Evolutionary conservation across 352 stramenopile species (phyloP), one percentile per base, ranked within the genome.

Genomic region (Pythium pyrilobum): DNA sequence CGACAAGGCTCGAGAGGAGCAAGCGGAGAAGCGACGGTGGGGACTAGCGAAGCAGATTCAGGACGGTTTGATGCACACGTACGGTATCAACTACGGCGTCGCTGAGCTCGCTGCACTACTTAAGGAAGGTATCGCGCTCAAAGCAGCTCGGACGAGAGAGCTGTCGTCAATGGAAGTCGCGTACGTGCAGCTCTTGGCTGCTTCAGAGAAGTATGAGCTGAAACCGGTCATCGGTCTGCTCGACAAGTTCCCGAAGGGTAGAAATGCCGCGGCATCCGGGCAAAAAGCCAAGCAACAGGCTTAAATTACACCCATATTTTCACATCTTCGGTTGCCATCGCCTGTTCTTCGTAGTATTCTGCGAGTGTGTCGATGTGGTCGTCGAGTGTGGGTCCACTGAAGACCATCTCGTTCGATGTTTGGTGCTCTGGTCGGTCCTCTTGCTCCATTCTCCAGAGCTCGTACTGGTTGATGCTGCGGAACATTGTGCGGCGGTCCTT

Each of bases 121-220:
- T 38, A 85, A 84, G 33, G 69, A 77, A n/a, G 77, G 75, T 0
- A 62, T 85, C 16, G 28, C 59, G 13, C 55, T 83, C 23, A 80
- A 43, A 25, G 84, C 38, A 51, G 28, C 32, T 36, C 53, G 50
- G 3, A 39, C 46, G 15, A 34, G 36, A 10, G 71, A 83, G 18
- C 45, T 86, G 4, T 69, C 59, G 11, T 42, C 62, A 10, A 74
- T 67, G 12, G 76, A 91, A 31, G 75, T 89, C 10, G 64, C 65
- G 5, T 68, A 75, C 15, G 66, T 86, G 16, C 76, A 88, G 43
- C 69, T 91, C 2, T 69, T 89, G 32, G 76, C 68, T 6, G 78
- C 78, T 3, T 67, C 77, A 3, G 81, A 91, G 49, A 91, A 91
- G 42, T 91, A 89, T 38, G 81, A 89, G 25, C 63, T 91, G 2